Evolutionary conservation across 768 basidiomycete species (phyloP).

Genomic region (Clathrus columnatus): DNA sequence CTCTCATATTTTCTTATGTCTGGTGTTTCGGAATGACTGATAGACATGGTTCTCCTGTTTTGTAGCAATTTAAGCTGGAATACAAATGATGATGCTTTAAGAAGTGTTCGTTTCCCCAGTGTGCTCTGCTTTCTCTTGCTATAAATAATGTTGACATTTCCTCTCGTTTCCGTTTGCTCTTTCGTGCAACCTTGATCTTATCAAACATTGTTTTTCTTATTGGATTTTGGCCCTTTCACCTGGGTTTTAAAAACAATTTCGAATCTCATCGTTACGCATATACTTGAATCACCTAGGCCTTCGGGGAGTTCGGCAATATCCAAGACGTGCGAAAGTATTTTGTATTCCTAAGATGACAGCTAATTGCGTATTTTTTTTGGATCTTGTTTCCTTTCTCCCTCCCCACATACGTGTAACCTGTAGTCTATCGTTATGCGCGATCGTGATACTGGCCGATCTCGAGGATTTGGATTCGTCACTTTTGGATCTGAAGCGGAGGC

Average conservation of each 20-base stretch:
- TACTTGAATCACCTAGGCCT: conserved; percentile 47
- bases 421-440: conserved; percentile 98
- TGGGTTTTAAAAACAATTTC: too few relatives aligned
- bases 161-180: conserved; percentile 26
- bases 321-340: conserved; percentile 74
- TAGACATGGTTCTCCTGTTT: conserved; percentile 39
- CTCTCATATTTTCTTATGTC: conserved; percentile 1
- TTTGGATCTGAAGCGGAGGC: conserved; percentile 56
- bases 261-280: conserved; percentile 19
- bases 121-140: conserved; percentile 4
- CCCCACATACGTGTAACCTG: conserved; percentile 16
- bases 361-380: conserved; percentile 8
- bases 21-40: conserved; percentile 40
- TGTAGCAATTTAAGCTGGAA: conserved; percentile 93
- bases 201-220: too few relatives aligned
- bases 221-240: too few relatives aligned
- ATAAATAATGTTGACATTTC: conserved; percentile 24
- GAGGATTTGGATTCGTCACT: conserved; percentile 96
- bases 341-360: conserved; percentile 18
- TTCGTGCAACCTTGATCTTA: too few relatives aligned
- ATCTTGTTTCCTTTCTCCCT: conserved; percentile 14
- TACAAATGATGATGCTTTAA: conserved; percentile 88
- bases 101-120: conserved; percentile 60
- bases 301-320: conserved; percentile 72
- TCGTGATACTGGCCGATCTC: conserved; percentile 93